These are phyloP conservation scores for Neoscytalidium dimidiatum DNA, from an alignment of 2,329 filamentous ascomycete species.

Conservation along the genomic window DNA sequence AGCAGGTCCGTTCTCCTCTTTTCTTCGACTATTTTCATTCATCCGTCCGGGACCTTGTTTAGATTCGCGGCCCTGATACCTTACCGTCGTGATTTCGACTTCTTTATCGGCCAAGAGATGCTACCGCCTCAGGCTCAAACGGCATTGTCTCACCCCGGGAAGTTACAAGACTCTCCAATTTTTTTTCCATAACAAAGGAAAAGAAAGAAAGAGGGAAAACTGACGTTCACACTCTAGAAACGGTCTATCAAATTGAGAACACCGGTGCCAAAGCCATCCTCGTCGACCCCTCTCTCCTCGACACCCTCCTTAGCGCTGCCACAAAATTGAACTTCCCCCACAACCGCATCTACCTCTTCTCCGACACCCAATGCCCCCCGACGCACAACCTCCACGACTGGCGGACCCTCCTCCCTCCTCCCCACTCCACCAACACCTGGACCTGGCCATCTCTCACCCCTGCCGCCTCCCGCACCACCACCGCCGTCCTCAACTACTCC, in stretches of 20 bases:
- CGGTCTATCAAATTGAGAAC: conserved; percentile 54
- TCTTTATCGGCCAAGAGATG: too few relatives aligned
- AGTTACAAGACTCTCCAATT: too few relatives aligned
- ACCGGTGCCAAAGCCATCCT: conserved; percentile 54
- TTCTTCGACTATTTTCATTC: neutral
- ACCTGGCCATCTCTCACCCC: conserved; percentile 43
- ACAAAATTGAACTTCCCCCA: conserved; percentile 43
- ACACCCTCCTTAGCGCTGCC: conserved; percentile 48
- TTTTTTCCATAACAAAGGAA: too few relatives aligned
- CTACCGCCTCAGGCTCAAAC: too few relatives aligned
- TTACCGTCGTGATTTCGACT: too few relatives aligned
- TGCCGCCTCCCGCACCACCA: conserved; percentile 35
- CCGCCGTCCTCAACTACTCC: conserved; percentile 31
- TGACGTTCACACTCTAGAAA: conserved; percentile 38
- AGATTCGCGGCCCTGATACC: too few relatives aligned
- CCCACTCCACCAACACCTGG: conserved; percentile 40
- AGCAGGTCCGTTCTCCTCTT: conserved; percentile 36
- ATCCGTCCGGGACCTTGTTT: neutral
- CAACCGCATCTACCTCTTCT: conserved; percentile 52
- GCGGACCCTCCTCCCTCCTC: conserved; percentile 42
- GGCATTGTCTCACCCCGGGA: too few relatives aligned
- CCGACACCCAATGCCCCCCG: conserved; percentile 38
- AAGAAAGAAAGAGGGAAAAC: neutral
- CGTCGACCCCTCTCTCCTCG: conserved; percentile 50
- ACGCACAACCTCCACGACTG: conserved; percentile 45